A percentile compares a stretch with the other conserved stretches of the same genome.
phyloP scores from a whole-genome alignment of 202 grass and related monocot genomes.

The Panicum virgatum region DNA sequence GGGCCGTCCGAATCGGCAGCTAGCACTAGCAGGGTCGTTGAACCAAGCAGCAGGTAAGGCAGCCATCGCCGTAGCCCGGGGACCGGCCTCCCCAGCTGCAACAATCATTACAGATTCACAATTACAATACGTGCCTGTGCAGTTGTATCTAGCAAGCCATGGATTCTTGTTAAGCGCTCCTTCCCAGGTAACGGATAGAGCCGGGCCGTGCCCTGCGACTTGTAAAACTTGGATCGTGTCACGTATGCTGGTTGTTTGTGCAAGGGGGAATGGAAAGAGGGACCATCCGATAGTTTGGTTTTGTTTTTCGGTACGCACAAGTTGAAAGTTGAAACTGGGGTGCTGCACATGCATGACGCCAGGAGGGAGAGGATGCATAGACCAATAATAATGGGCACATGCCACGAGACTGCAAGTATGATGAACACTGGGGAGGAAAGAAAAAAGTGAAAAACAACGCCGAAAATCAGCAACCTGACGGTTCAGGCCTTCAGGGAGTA shows the following conservation, averaged over 20 bases:
- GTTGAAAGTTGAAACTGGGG: constrained; percentile 39
- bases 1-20: constrained; percentile 9
- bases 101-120: too few relatives aligned
- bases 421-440: not conserved
- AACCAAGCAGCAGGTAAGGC: too few relatives aligned
- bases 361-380: constrained; percentile 13
- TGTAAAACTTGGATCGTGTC: constrained; percentile 27
- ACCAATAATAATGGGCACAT: constrained; percentile 57
- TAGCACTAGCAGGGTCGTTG: not conserved
- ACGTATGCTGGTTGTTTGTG: constrained; percentile 12
- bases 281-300: constrained; percentile 26
- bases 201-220: constrained; percentile 38
- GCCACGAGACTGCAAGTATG: not conserved
- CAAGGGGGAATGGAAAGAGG: constrained; percentile 26
- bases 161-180: not conserved
- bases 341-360: constrained; percentile 41
- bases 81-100: constrained; percentile 29
- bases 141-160: constrained; percentile 20
- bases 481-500: not conserved
- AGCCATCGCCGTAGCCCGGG: too few relatives aligned
- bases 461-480: not conserved
- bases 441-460: not conserved
- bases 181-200: constrained; percentile 23
- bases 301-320: not conserved
- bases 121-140: constrained; percentile 23